Base-by-base conservation (phyloP, 495 filamentous ascomycete species). In the Chaetomium cochliodes region DNA sequence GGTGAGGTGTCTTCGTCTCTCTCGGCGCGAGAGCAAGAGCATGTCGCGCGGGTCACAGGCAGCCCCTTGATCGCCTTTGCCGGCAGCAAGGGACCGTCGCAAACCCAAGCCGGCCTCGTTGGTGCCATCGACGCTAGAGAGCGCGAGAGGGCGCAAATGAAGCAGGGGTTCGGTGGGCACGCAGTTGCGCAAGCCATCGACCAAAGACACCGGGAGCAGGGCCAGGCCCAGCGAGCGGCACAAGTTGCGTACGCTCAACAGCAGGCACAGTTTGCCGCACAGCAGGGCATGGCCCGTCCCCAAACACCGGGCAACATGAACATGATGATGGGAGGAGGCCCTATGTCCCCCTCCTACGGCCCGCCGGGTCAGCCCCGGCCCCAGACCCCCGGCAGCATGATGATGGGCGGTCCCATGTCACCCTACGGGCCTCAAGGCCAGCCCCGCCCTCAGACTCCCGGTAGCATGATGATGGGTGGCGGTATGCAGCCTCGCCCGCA, bases 11-110 rank as follows among this genome's bases (percentile, higher is more conserved):
- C 85, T n/a, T 81, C 80, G 3, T 85, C 88, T 61, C 84, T 97
- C 22, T 93, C 92, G 18, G 93, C 93, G n/a, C 88, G 90, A 9
- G 93, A 98, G 74, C 93, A 96, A 71, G 92, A 96, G 73, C 89
- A 96, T 70, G 87, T 98, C 33, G 90, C 93, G n/a, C 85, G 92
- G 39, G 81, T 91, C 65, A 97, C 93, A 8, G 90, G 91, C 0
- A 88, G 87, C 1, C 88, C 93, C 3, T 82, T 98, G 65, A 87
- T 96, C 68, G 88, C 87, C 41, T 79, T 94, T 72, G 85, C 85
- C 23, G 81, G 85, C 13, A 84, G 80, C 39, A 79, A 76, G 39
- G 79, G 78, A 62, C 73, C 78, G 0, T 74, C 78, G 20, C 80
- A 82, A 44, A 79, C 82, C 37, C 79, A 83, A 20, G 80, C 72